These are phyloP conservation scores for Tricholoma furcatifolium DNA, from an alignment of 768 basidiomycete species.

Conservation along the genomic window DNA sequence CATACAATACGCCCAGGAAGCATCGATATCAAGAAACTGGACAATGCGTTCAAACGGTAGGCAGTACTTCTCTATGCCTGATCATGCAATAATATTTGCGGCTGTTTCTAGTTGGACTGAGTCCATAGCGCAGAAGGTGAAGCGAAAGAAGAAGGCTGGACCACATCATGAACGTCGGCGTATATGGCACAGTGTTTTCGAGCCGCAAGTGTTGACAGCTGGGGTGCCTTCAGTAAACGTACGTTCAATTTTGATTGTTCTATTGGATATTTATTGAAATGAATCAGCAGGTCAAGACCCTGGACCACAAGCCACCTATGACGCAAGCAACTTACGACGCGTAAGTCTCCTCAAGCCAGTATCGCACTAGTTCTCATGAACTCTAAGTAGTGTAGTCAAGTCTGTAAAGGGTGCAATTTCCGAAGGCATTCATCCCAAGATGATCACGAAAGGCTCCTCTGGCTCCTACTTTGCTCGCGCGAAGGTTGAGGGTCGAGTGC, in stretches of 20 bases:
- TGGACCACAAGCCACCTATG: conserved; percentile 80
- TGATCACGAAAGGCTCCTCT: conserved; percentile 87
- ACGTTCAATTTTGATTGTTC: conserved; percentile 16
- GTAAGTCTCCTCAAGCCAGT: conserved; percentile 38
- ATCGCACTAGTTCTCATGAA: conserved; percentile 1
- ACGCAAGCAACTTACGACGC: conserved; percentile 67
- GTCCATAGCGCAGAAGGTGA: conserved; percentile 82
- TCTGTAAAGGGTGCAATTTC: conserved; percentile 67
- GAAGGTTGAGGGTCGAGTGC: conserved; percentile 71
- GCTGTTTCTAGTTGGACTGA: conserved; percentile 67
- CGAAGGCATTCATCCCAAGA: conserved; percentile 84
- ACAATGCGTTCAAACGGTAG: conserved; percentile 81
- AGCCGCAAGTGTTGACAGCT: conserved; percentile 48
- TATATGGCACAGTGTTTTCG: conserved; percentile 82
- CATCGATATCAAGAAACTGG: conserved; percentile 78
- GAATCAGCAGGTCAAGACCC: conserved; percentile 59
- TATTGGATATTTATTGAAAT: neutral
- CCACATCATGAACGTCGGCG: conserved; percentile 63
- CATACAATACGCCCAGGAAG: conserved; percentile 51
- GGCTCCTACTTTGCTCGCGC: conserved; percentile 92
- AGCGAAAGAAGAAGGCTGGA: conserved; percentile 72
- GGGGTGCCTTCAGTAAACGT: conserved; percentile 35
- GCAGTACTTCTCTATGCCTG: neutral
- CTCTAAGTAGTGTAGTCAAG: conserved; percentile 52
- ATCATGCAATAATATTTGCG: neutral